Percentiles rank a stretch among this genome's conserved stretches.
Evolutionary conservation across 129 eudicot genomes (phyloP).

Genomic region (Pseudognaphalium luteoalbum): DNA sequence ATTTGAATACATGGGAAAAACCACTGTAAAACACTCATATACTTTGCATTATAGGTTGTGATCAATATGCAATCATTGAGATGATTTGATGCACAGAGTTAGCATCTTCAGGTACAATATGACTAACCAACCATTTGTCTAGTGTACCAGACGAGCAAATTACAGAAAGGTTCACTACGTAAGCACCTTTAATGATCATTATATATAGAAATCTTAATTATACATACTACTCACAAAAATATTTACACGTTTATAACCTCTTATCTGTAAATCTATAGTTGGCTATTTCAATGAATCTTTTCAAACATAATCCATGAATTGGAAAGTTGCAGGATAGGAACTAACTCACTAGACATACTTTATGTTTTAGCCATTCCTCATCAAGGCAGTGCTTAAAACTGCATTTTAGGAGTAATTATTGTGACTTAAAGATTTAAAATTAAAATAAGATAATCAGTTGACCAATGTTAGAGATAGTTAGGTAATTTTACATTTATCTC

Average conservation of each 20-base stretch:
- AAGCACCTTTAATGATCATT: neutral
- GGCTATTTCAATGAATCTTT: neutral
- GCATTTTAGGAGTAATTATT: neutral
- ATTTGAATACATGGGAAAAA: constrained; percentile 26
- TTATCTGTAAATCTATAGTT: neutral
- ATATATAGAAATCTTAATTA: no score
- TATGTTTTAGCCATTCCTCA: neutral
- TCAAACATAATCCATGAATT: neutral
- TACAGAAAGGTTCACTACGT: no score
- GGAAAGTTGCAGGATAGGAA: neutral
- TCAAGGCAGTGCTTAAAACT: neutral
- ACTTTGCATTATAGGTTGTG: neutral
- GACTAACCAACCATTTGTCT: neutral
- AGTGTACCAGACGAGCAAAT: no score
- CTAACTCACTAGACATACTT: neutral
- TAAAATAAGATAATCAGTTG: neutral
- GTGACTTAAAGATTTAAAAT: neutral
- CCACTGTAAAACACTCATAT: neutral
- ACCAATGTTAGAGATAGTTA: neutral
- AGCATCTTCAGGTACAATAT: neutral
- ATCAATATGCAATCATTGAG: neutral
- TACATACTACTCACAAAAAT: no score
- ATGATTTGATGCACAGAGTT: neutral
- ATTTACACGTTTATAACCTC: neutral
- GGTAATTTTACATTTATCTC: neutral